Conservation (phyloP, 2,329 filamentous ascomycete genomes). For the Aspergillus vadensis region DNA sequence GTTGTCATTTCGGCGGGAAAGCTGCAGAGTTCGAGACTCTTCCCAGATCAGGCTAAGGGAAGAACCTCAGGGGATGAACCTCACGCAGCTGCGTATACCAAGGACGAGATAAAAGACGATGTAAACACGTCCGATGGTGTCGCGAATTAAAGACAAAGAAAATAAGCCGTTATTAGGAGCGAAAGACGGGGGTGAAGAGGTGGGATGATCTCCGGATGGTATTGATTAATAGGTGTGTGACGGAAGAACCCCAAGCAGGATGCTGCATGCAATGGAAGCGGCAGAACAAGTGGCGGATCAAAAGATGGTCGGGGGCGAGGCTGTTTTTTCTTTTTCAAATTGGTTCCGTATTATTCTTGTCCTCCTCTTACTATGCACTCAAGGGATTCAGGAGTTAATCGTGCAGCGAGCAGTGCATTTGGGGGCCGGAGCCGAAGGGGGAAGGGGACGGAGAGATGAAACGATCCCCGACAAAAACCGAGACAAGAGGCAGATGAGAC, state of each 20-base stretch:
- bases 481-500: conserved; percentile 18
- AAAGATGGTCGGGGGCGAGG: background rate
- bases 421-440: conserved; percentile 16
- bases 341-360: background rate
- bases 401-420: conserved; percentile 10
- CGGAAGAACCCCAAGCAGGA: background rate
- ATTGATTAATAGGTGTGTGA: conserved; percentile 4
- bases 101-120: background rate
- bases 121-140: conserved; percentile 11
- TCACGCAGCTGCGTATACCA: background rate
- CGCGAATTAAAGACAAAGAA: conserved; percentile 11
- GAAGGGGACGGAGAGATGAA: conserved; percentile 17
- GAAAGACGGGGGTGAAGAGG: background rate
- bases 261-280: conserved; percentile 11
- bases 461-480: conserved; percentile 14
- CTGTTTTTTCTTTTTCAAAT: background rate
- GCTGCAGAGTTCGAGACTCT: conserved; percentile 19
- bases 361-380: background rate
- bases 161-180: background rate
- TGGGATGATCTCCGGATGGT: background rate
- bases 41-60: background rate
- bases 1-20: conserved; percentile 42
- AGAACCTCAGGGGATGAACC: background rate
- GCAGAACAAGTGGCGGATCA: background rate
- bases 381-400: conserved; percentile 17